Evolutionary conservation across 1,284 basidiomycete genomes (phyloP).

Genomic region (Cutaneotrichosporon sp.): DNA sequence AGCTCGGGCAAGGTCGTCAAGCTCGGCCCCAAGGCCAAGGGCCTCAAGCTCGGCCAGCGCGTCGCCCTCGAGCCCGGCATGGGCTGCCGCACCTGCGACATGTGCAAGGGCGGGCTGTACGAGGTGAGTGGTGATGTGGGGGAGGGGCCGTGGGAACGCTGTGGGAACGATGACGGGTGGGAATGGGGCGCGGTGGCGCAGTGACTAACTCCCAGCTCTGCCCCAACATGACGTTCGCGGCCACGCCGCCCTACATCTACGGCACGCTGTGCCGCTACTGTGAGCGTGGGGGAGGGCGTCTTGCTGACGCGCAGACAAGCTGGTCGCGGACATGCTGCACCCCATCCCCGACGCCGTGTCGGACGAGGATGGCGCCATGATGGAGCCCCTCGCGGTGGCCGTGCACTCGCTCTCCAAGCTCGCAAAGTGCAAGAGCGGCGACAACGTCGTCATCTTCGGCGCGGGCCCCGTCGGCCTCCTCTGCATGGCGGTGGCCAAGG

Average conservation of each 20-base stretch:
- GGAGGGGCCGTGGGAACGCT: background rate
- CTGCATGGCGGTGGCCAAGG: constrained; percentile 86
- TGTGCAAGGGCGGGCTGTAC: constrained; percentile 69
- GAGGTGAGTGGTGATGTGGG: constrained; percentile 59
- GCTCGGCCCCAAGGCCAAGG: constrained; percentile 36
- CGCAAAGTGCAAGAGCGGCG: constrained; percentile 68
- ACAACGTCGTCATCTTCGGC: constrained; percentile 78
- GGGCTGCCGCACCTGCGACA: constrained; percentile 52
- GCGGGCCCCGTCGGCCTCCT: constrained; percentile 86
- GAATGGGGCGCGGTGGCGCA: constrained; percentile 84
- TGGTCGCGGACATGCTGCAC: constrained; percentile 51
- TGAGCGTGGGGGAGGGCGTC: constrained; percentile 16
- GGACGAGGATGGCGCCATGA: constrained; percentile 60
- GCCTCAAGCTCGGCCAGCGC: constrained; percentile 52
- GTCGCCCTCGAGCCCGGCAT: constrained; percentile 62
- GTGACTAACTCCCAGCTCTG: constrained; percentile 61
- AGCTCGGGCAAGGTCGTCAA: constrained; percentile 42
- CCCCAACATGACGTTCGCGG: constrained; percentile 46
- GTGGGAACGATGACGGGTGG: constrained; percentile 1
- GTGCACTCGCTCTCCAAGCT: constrained; percentile 82
- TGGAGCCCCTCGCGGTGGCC: constrained; percentile 91
- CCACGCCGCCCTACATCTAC: constrained; percentile 49
- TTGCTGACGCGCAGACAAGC: constrained; percentile 26
- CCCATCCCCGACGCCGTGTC: constrained; percentile 52
- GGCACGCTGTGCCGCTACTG: constrained; percentile 52